Conservation (phyloP, 1,284 basidiomycete genomes). For the Apiotrichum montevideense region DNA sequence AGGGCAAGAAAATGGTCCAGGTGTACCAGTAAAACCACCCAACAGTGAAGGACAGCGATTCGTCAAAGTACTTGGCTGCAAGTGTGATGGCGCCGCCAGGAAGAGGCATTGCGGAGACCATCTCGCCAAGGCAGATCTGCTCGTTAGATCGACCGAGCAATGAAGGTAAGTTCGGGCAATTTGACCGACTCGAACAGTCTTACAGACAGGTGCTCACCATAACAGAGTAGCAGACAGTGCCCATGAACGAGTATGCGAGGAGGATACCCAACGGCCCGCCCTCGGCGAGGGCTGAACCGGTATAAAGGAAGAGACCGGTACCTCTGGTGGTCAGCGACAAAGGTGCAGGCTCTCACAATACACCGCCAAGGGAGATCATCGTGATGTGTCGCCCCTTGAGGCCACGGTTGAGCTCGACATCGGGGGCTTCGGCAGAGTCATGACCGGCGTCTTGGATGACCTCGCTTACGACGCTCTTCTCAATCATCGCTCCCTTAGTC, state of each 20-base stretch:
- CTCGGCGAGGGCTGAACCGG: conserved; percentile 16
- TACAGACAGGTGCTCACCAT: conserved; percentile 21
- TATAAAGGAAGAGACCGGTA: conserved; percentile 8
- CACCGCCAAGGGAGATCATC: conserved; percentile 31
- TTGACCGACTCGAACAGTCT: too few relatives aligned
- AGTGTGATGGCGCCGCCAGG: conserved; percentile 69
- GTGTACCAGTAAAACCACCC: conserved; percentile 80
- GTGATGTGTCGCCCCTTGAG: conserved; percentile 29
- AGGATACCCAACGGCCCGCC: conserved; percentile 46
- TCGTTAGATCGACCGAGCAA: neutral
- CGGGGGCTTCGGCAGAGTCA: neutral
- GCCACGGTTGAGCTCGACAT: conserved; percentile 19
- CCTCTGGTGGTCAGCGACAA: neutral
- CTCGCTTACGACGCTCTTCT: too few relatives aligned
- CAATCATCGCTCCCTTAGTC: too few relatives aligned
- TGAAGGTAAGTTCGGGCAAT: too few relatives aligned
- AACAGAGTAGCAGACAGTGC: conserved; percentile 41
- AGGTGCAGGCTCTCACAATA: conserved; percentile 14
- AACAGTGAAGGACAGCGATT: conserved; percentile 71
- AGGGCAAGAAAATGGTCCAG: conserved; percentile 61
- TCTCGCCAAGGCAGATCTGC: conserved; percentile 45
- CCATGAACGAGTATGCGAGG: conserved; percentile 26
- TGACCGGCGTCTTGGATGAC: neutral
- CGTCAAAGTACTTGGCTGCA: conserved; percentile 56
- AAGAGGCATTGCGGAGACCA: conserved; percentile 47